Evolutionary conservation across 2,329 filamentous ascomycete genomes (phyloP), one percentile per base, ranked within the genome.

Genomic region (Sphaerulina musiva): DNA sequence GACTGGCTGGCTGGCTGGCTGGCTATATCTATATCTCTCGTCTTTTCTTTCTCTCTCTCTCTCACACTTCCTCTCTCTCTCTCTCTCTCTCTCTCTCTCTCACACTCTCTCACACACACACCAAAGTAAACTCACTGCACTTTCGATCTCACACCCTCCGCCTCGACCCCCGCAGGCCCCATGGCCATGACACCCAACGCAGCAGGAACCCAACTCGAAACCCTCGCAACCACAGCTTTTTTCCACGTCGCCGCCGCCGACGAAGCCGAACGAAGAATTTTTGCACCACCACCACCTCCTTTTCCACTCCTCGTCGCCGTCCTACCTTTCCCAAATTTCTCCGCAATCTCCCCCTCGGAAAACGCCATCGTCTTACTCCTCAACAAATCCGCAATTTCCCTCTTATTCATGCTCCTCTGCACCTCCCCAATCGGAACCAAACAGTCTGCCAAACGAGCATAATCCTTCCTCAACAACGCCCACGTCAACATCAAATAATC

Each of bases 401-500:
- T 78, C 59, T 84, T 72, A 0, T 75, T 82, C 79, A 90, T 80
- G 5, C 73, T 70, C 40, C 85, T 81, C 73, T 91, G 87, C 14
- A 17, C 14, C 1, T 81, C 76, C 0, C 86, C 86, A 39, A 92
- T 84, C 0, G 87, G 87, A 11, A 92, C 84, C 46, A 92, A 68
- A 57, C 86, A 85, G 51, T 76, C 76, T 1, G 87, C 87, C 8
- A 92, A 76, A 50, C 83, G 74, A 46, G 76, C 72, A 63, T 92
- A 92, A 66, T 91, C 82, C 69, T 89, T 88, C 55, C 76, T 76
- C 63, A 91, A 64, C 14, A 91, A 70, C 42, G 79, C 78, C 34
- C 87, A 69, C 0, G 87, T 89, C 57, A 91, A 80, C 77, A 89
- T 85, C 48, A 91, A 72, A 67, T 88, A 92, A 69, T 91, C 87